Percentiles rank a stretch among this genome's conserved stretches.
Evolutionary conservation across 106 monocot species (phyloP).

Genomic region (Dioscorea dumetorum): DNA sequence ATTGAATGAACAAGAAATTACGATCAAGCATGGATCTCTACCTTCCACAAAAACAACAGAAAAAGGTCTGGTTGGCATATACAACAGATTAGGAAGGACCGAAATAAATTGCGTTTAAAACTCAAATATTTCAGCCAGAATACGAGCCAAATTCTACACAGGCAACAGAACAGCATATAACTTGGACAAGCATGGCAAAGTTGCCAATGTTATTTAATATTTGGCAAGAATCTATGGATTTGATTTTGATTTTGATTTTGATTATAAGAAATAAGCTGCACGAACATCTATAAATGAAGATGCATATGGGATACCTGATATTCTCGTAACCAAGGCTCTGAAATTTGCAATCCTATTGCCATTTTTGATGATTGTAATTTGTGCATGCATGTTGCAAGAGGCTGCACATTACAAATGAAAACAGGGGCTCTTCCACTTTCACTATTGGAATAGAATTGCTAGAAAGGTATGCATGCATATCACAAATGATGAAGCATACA

Average conservation of each 20-base stretch:
- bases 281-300: slow-evolving; percentile 1
- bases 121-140: no score
- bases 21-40: not conserved
- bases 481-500: no score
- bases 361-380: slow-evolving; percentile 52
- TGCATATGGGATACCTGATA: slow-evolving; percentile 43
- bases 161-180: no score
- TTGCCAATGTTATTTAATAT: not conserved
- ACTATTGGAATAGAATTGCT: no score
- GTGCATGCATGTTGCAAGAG: slow-evolving; percentile 56
- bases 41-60: no score
- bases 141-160: no score
- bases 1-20: not conserved
- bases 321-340: slow-evolving; percentile 77
- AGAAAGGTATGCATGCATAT: no score
- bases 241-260: not conserved
- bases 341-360: slow-evolving; percentile 61
- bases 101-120: no score
- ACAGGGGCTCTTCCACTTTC: no score
- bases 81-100: no score
- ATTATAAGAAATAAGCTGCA: not conserved
- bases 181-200: no score
- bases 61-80: not conserved
- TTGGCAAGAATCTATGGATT: not conserved
- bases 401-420: slow-evolving; percentile 18